Percentiles rank a stretch among this genome's conserved stretches.
Evolutionary conservation across 2,329 filamentous ascomycete species (phyloP).

Genomic region (Fusarium solani-melongenae): DNA sequence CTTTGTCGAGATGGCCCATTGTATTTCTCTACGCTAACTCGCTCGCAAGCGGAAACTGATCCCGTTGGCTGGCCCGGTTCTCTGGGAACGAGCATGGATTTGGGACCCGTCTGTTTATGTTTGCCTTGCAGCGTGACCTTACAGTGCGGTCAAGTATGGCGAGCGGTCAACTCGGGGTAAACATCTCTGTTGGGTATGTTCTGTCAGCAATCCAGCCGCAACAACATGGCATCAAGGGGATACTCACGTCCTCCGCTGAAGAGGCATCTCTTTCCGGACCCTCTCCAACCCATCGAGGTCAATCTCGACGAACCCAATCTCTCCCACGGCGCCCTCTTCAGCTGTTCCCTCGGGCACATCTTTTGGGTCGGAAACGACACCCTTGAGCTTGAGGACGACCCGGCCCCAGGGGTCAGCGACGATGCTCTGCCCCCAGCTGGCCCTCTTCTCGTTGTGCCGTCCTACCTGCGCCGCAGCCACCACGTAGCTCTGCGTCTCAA

Average conservation of each 20-base stretch:
- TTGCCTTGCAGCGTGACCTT: background rate
- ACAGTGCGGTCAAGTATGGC: background rate
- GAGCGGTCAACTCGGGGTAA: slow-evolving; percentile 35
- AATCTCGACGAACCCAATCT: slow-evolving; percentile 67
- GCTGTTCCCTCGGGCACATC: slow-evolving; percentile 40
- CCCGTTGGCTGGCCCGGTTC: background rate
- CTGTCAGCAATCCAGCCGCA: slow-evolving; percentile 3
- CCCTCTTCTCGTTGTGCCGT: slow-evolving; percentile 76
- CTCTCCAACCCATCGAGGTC: slow-evolving; percentile 59
- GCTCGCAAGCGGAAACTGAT: background rate
- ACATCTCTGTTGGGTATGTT: slow-evolving; percentile 28
- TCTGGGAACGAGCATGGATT: background rate
- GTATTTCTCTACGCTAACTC: background rate
- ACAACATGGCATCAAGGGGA: background rate
- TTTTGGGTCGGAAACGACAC: slow-evolving; percentile 58
- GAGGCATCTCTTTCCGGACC: slow-evolving; percentile 64
- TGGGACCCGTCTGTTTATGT: background rate
- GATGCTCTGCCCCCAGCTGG: slow-evolving; percentile 87
- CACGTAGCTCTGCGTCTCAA: slow-evolving; percentile 90
- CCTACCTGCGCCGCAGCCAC: slow-evolving; percentile 86
- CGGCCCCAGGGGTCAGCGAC: slow-evolving; percentile 89
- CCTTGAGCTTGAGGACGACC: slow-evolving; percentile 73
- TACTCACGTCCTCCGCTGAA: slow-evolving; percentile 64
- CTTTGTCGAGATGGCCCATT: background rate
- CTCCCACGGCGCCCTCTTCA: slow-evolving; percentile 53